Evolutionary conservation across 352 stramenopile genomes (phyloP).

Genomic region (Phytophthora aleatoria): DNA sequence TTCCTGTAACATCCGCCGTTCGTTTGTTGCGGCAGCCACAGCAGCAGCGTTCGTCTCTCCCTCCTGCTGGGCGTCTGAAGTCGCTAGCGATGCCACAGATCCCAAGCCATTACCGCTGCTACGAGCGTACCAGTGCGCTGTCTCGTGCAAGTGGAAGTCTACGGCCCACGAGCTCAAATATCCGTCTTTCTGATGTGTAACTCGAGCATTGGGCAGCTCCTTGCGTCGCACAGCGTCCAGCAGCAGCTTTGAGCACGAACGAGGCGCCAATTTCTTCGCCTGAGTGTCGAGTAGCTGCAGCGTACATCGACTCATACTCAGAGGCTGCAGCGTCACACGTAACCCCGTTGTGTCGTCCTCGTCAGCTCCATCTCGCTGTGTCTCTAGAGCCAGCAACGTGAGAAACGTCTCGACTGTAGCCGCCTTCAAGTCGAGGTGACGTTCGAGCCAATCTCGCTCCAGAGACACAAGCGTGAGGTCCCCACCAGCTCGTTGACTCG

Average conservation of each 20-base stretch:
- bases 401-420: constrained; percentile 83
- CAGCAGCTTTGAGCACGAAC: constrained; percentile 43
- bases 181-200: constrained; percentile 54
- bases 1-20: constrained; percentile 57
- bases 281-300: constrained; percentile 64
- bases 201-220: constrained; percentile 23
- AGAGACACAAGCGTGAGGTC: constrained; percentile 45
- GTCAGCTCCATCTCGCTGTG: constrained; percentile 10
- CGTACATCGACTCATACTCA: constrained; percentile 58
- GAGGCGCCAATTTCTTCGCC: constrained; percentile 38
- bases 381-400: constrained; percentile 56
- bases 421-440: constrained; percentile 70
- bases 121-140: constrained; percentile 45
- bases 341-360: constrained; percentile 21
- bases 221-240: constrained; percentile 34
- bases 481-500: constrained; percentile 12
- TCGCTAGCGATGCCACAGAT: constrained; percentile 1
- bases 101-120: constrained; percentile 9
- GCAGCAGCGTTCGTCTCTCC: constrained; percentile 21
- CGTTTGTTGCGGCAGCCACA: constrained; percentile 35
- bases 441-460: constrained; percentile 65
- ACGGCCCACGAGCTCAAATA: constrained; percentile 63
- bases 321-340: constrained; percentile 42
- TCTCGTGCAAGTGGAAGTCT: constrained; percentile 62
- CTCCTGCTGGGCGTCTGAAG: constrained; percentile 21